A percentile compares a stretch with the other conserved stretches of the same genome.
Evolutionary conservation across 768 basidiomycete genomes (phyloP).

Genomic region (Bullera alba): DNA sequence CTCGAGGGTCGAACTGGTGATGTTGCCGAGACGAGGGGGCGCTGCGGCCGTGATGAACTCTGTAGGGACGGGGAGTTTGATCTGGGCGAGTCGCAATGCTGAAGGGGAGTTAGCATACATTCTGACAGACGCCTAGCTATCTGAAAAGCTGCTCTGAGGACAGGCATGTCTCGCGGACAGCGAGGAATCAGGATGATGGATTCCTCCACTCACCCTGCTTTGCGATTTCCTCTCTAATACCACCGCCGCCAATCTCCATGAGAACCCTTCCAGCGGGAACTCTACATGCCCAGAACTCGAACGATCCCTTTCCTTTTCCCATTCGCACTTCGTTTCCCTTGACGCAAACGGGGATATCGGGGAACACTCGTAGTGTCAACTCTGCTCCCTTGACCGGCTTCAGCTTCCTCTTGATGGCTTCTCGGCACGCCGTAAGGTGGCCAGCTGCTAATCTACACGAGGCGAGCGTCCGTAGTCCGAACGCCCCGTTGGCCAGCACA

Average conservation of each 20-base stretch:
- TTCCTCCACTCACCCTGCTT: conserved; percentile 66
- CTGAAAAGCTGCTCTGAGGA: too few species aligned
- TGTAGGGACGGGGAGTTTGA: conserved; percentile 76
- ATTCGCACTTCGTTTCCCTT: conserved; percentile 99
- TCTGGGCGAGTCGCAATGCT: conserved; percentile 83
- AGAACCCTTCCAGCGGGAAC: conserved; percentile 83
- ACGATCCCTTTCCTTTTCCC: conserved; percentile 98
- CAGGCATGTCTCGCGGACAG: too few species aligned
- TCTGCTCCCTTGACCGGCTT: conserved; percentile 83
- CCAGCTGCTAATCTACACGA: conserved; percentile 78
- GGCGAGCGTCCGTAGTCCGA: conserved; percentile 81
- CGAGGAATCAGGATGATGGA: too few species aligned
- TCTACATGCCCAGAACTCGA: conserved; percentile 93
- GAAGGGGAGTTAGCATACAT: not conserved
- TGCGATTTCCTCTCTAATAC: conserved; percentile 85
- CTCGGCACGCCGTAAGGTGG: conserved; percentile 78
- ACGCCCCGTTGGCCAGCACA: conserved; percentile 83
- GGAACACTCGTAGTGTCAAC: conserved; percentile 82
- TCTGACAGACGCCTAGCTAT: too few species aligned
- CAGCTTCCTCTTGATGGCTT: conserved; percentile 79
- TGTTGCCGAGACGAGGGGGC: conserved; percentile 54
- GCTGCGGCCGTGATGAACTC: conserved; percentile 71
- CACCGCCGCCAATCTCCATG: conserved; percentile 84
- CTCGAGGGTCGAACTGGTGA: conserved; percentile 5
- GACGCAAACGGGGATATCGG: conserved; percentile 93